Evolutionary conservation across 2,329 filamentous ascomycete genomes (phyloP), one percentile per base, ranked within the genome.

Genomic region (Cladobotryum mycophilum): DNA sequence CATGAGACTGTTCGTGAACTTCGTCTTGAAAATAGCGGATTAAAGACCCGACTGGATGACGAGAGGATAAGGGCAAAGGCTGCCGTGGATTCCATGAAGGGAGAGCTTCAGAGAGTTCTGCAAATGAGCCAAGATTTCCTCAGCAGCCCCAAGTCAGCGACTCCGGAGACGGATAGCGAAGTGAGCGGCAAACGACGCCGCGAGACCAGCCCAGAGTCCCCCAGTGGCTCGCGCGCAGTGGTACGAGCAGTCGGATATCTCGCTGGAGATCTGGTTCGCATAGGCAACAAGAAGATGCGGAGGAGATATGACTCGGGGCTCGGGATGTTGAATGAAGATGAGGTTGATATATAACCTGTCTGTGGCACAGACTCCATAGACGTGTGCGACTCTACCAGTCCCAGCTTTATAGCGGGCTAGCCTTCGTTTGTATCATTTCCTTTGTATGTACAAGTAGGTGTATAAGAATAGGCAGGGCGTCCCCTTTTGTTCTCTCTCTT

Each of bases 231-330:
- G 9, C 15, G n/a, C 2, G 20, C 34, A 3, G 46, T 49, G 22
- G 38, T 20, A 22, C 41, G 35, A 44, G 58, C 14, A 25, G 61
- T 49, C 22, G 52, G 22, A 53, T 58, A 61, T 40, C 38, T 67
- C 7, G 49, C 61, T 3, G 63, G 61, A 1, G 64, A 60, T 1
- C n/a, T 66, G 43, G 61, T 59, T 2, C 64, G 64, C 43, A 62
- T 62, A 18, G 60, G 60, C 22, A 67, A 61, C 22, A 69, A 55
- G 56, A 78, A 73, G 66, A 68, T 50, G 15, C 55, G 68, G 52
- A 71, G 76, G 52, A 69, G 72, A 51, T 72, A 75, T 55, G 79
- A 82, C 60, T 80, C 76, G 48, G 80, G 79, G 0, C 58, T 82
- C 45, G 78, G 77, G 0, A 67, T 82, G 20, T 55, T 81, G 61